These are phyloP conservation scores for Penicillium argentinense DNA, from an alignment of 495 filamentous ascomycete species.

Conservation along the genomic window DNA sequence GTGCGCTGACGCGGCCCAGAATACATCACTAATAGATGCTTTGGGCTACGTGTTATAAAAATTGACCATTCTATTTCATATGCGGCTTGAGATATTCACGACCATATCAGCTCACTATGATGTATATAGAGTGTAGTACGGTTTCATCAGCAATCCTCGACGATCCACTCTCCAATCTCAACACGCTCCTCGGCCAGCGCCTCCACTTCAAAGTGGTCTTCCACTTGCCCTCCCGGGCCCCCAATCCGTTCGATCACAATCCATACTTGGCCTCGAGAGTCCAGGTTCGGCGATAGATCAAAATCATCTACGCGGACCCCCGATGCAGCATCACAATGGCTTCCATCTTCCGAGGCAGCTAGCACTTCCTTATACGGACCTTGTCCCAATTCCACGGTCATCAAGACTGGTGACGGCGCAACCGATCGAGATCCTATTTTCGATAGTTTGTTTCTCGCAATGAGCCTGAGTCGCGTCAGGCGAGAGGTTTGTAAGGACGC, in stretches of 20 bases:
- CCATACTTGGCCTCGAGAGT: conserved; percentile 59
- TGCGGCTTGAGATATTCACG: too few species aligned
- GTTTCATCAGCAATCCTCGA: too few species aligned
- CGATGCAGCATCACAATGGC: conserved; percentile 64
- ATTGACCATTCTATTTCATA: too few species aligned
- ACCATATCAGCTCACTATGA: too few species aligned
- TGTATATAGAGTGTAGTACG: too few species aligned
- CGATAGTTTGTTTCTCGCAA: conserved; percentile 45
- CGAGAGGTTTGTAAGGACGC: conserved; percentile 50
- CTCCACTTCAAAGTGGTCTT: conserved; percentile 63
- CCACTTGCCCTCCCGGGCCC: conserved; percentile 45
- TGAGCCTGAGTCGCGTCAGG: conserved; percentile 57
- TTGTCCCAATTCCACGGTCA: conserved; percentile 67
- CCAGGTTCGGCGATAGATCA: conserved; percentile 60
- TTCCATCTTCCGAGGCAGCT: conserved; percentile 58
- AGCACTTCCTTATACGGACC: conserved; percentile 64
- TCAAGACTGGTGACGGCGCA: conserved; percentile 55
- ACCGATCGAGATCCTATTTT: conserved; percentile 36
- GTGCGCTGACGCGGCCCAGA: too few species aligned
- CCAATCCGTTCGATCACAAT: conserved; percentile 77
- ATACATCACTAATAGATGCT: too few species aligned
- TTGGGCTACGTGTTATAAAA: too few species aligned
- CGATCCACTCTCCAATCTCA: conserved; percentile 56
- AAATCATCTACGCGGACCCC: conserved; percentile 72
- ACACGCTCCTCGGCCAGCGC: conserved; percentile 67